phyloP scores from a whole-genome alignment of 192 early-diverging fungal genomes.

The Lobosporangium transversale region DNA sequence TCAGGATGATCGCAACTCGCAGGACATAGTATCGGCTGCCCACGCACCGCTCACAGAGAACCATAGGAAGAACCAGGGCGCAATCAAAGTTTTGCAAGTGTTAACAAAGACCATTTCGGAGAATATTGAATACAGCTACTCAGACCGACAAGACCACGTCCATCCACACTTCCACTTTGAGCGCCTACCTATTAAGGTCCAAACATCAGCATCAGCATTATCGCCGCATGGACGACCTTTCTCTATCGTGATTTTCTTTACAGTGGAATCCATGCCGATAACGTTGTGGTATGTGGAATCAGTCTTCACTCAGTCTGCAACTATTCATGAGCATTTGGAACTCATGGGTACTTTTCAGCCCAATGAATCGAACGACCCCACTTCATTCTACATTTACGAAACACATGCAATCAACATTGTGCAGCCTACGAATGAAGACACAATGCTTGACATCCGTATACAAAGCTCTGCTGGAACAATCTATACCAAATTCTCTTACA shows the following conservation, averaged over 20 bases:
- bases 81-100: conserved; percentile 35
- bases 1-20: conserved; percentile 7
- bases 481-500: conserved; percentile 35
- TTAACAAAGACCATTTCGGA: conserved; percentile 18
- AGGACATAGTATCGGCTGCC: not conserved
- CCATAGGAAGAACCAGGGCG: not conserved
- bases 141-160: not conserved
- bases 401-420: conserved; percentile 17
- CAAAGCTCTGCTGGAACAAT: conserved; percentile 21
- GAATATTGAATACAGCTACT: not conserved
- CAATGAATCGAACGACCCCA: conserved; percentile 21
- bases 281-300: conserved; percentile 44
- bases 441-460: conserved; percentile 27
- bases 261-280: conserved; percentile 11
- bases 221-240: conserved; percentile 19
- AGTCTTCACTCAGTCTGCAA: conserved; percentile 17
- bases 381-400: conserved; percentile 39
- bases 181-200: conserved; percentile 29
- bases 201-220: conserved; percentile 12
- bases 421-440: conserved; percentile 32
- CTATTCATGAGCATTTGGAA: conserved; percentile 33
- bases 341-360: conserved; percentile 39
- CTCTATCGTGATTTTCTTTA: conserved; percentile 44
- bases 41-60: not conserved
- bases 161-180: conserved; percentile 16